Evolutionary conservation across 225 moss, liverwort and hornwort genomes (phyloP), one percentile per base, ranked within the genome.

Genomic region (Pleurozium schreberi): DNA sequence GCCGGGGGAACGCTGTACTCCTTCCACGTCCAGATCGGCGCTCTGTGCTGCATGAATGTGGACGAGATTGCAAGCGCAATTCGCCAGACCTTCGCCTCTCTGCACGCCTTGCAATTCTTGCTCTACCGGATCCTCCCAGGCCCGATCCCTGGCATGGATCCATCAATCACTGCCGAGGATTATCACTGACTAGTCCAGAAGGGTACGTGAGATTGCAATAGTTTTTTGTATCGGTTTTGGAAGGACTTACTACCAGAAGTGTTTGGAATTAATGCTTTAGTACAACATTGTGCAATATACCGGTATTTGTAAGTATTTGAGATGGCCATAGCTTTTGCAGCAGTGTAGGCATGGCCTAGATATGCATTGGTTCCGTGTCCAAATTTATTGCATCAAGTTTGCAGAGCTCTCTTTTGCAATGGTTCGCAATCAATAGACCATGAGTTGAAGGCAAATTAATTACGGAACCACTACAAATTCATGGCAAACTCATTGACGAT

Each of bases 21-120:
- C 61, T 88, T 95, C 81, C 90, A 91, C 36, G 92, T 91, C 38
- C 90, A 90, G 63, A 84, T 92, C 53, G 89, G 87, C 16, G n/a
- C 69, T 10, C 79, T 88, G 19, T 90, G 92, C 88, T 89, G 62
- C 84, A 81, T 92, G 82, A 91, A 57, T 64, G 80, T 90, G 26
- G 86, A 88, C 18, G 88, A 92, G 53, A 89, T 93, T 82, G 93
- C 93, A 33, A 64, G 84, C 58, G 90, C 91, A 14, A 59, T 93
- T 40, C 92, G 90, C 68, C 93, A 91, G 49, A 89, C 89, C 79
- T 90, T 93, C 76, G 64, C 28, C 84, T 91, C 90, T 43, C 89
- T 92, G 65, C 91, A 93, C 86, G 82, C 75, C 42, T 57, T 91
- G 67, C 88, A 92, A 64, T 88, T 90, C 80, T 89, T 63, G 69